Evolutionary conservation across 768 basidiomycete genomes (phyloP).

Genomic region (Mycena indigotica): DNA sequence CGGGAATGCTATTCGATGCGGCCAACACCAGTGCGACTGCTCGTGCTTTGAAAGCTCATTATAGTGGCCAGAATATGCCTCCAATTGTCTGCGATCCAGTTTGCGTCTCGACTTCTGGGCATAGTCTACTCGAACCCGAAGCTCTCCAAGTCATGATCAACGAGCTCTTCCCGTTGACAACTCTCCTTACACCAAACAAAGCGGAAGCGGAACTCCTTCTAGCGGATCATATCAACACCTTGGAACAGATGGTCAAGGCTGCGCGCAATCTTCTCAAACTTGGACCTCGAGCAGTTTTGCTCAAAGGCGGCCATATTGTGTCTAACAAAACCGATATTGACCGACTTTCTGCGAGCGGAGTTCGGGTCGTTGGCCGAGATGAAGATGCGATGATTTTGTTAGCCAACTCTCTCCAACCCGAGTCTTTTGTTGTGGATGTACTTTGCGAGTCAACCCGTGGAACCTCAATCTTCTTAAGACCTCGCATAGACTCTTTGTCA

Average conservation of each 20-base stretch:
- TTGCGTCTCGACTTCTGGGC: slow-evolving; percentile 88
- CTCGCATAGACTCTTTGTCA: slow-evolving; percentile 63
- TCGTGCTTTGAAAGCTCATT: slow-evolving; percentile 47
- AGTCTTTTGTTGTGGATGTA: slow-evolving; percentile 63
- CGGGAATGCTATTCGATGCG: slow-evolving; percentile 82
- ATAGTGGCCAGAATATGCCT: slow-evolving; percentile 35
- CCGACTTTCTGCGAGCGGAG: slow-evolving; percentile 36
- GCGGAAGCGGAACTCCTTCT: slow-evolving; percentile 76
- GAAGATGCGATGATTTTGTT: slow-evolving; percentile 68
- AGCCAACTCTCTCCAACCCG: slow-evolving; percentile 16
- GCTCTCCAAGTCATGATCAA: slow-evolving; percentile 62
- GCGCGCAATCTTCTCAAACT: slow-evolving; percentile 49
- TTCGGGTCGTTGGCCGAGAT: slow-evolving; percentile 47
- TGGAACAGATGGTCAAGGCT: slow-evolving; percentile 65
- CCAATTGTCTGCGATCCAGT: slow-evolving; percentile 87
- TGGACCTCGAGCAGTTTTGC: slow-evolving; percentile 61
- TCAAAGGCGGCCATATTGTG: slow-evolving; percentile 84
- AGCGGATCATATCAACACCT: slow-evolving; percentile 43
- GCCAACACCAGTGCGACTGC: slow-evolving; percentile 56
- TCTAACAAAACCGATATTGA: slow-evolving; percentile 49
- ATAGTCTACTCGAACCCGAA: slow-evolving; percentile 67
- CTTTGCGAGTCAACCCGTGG: slow-evolving; percentile 44
- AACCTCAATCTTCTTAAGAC: slow-evolving; percentile 58
- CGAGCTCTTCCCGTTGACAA: slow-evolving; percentile 71
- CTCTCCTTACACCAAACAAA: slow-evolving; percentile 84